These are phyloP conservation scores for Solanum megistacrolobum DNA, from an alignment of 257 asterid species.

Conservation along the genomic window DNA sequence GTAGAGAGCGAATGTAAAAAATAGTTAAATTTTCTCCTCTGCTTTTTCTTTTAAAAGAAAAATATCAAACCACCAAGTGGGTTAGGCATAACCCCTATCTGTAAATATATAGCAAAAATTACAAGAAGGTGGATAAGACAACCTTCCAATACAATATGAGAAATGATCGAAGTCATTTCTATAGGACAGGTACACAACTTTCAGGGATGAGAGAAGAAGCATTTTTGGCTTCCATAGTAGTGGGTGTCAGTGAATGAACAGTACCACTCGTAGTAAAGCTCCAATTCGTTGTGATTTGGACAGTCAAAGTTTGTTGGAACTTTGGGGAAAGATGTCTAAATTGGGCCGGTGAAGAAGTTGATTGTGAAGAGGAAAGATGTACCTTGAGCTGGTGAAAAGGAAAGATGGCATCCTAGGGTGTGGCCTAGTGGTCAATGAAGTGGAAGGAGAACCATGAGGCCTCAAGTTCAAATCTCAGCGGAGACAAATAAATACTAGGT, in stretches of 20 bases:
- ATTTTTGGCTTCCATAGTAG: neutral
- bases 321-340: neutral
- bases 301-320: neutral
- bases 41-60: neutral
- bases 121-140: neutral
- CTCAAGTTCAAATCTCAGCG: neutral
- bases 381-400: neutral
- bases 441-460: neutral
- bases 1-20: neutral
- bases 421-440: neutral
- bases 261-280: neutral
- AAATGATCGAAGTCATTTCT: neutral
- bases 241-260: neutral
- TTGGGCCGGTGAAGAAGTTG: neutral
- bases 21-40: neutral
- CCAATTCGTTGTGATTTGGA: neutral
- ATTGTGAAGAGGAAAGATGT: neutral
- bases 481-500: neutral
- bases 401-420: neutral
- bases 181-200: neutral
- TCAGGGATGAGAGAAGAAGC: neutral
- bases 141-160: neutral
- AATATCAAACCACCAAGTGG: constrained; percentile 30
- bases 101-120: neutral
- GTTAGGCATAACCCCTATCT: neutral